Evolutionary conservation across 768 basidiomycete genomes (phyloP).

Genomic region (Chalciporus sphaerocephalus): DNA sequence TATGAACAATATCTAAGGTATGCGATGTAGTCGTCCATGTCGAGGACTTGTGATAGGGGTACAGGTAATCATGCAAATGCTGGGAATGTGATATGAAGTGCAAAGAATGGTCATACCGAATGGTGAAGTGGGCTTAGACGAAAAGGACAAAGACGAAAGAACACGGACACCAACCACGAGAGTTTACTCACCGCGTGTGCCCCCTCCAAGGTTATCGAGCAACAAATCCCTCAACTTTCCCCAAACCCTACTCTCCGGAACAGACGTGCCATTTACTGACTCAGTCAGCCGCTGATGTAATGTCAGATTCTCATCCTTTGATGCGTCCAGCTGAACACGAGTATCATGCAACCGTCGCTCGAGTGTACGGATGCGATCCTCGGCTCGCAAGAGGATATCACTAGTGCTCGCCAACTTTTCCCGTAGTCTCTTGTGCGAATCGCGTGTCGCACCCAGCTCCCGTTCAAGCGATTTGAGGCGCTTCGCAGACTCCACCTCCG

Average conservation of each 20-base stretch:
- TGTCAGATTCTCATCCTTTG: conserved; percentile 17
- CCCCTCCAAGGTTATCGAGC: conserved; percentile 23
- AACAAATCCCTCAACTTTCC: conserved; percentile 28
- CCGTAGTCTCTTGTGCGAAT: conserved; percentile 14
- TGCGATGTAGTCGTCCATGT: conserved; percentile 25
- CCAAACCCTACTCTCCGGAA: conserved; percentile 24
- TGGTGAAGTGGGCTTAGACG: background rate
- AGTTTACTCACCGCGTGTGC: conserved; percentile 20
- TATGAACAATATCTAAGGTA: conserved; percentile 18
- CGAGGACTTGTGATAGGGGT: conserved; percentile 15
- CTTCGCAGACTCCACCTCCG: conserved; percentile 1
- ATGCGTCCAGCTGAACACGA: conserved; percentile 15
- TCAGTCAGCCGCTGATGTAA: conserved; percentile 23
- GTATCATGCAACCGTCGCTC: conserved; percentile 23
- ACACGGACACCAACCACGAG: background rate
- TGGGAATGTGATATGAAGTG: conserved; percentile 18
- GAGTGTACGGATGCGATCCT: conserved; percentile 13
- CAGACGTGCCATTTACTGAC: conserved; percentile 9
- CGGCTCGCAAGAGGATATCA: conserved; percentile 11
- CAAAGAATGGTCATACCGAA: conserved; percentile 8
- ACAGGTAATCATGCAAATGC: conserved; percentile 25
- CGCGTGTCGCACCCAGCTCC: conserved; percentile 18
- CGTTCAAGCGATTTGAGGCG: conserved; percentile 24
- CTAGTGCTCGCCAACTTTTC: conserved; percentile 18
- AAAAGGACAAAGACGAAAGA: conserved; percentile 1